Evolutionary conservation across 805 yeast species (phyloP).

Genomic region (Schwanniomyces vanrijiae): DNA sequence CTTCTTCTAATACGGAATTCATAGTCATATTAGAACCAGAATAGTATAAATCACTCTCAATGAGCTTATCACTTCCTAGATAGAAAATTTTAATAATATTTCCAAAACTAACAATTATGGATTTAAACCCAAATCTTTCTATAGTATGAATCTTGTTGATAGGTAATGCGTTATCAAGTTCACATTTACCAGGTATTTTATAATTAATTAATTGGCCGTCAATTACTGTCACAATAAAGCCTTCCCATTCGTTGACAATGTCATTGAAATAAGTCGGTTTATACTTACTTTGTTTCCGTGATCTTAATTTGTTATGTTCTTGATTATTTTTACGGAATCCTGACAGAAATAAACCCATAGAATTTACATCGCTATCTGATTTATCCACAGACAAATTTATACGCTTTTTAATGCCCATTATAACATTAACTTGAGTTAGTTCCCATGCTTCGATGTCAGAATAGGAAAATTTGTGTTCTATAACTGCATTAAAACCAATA

Average conservation of each 20-base stretch:
- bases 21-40: constrained; percentile 35
- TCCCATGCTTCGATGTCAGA: constrained; percentile 76
- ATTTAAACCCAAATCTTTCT: constrained; percentile 71
- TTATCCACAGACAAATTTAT: neutral
- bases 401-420: constrained; percentile 56
- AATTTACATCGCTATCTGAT: neutral
- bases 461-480: constrained; percentile 69
- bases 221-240: constrained; percentile 69
- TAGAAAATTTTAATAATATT: constrained; percentile 69
- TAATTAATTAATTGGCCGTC: constrained; percentile 62
- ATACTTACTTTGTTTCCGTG: constrained; percentile 8
- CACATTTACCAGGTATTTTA: constrained; percentile 53
- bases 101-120: constrained; percentile 75
- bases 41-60: constrained; percentile 56
- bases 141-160: constrained; percentile 61
- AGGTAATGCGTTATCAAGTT: constrained; percentile 42
- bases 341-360: neutral
- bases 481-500: constrained; percentile 74
- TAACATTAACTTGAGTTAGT: constrained; percentile 70
- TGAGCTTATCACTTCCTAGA: constrained; percentile 71
- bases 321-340: constrained; percentile 6
- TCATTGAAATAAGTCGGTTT: constrained; percentile 5
- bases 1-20: constrained; percentile 18
- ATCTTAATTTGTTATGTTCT: constrained; percentile 19
- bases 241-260: constrained; percentile 57